phyloP scores from a whole-genome alignment of 495 filamentous ascomycete genomes.

The Chaetomidium leptoderma region DNA sequence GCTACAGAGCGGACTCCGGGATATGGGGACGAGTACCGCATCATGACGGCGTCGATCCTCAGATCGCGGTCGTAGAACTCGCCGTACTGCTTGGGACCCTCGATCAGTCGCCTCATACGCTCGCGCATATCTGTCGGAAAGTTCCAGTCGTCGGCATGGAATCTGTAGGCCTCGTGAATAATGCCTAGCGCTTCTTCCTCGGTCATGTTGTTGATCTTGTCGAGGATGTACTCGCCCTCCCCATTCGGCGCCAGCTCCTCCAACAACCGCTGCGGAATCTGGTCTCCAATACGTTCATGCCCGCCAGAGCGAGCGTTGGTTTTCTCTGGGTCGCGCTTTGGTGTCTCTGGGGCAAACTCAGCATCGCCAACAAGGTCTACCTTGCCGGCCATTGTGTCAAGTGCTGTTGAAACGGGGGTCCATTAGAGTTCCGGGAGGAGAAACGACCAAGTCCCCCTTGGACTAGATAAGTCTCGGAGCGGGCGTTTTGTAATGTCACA shows the following conservation, averaged over 20 bases:
- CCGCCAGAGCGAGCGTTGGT: conserved; percentile 8
- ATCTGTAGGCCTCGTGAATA: conserved; percentile 28
- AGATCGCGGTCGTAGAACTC: conserved; percentile 39
- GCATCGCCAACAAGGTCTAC: conserved; percentile 15
- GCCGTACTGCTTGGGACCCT: conserved; percentile 32
- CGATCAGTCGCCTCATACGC: conserved; percentile 29
- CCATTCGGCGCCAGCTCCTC: conserved; percentile 38
- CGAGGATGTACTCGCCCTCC: conserved; percentile 37
- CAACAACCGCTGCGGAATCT: conserved; percentile 35
- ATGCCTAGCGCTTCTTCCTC: conserved; percentile 37
- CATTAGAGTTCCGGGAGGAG: too few relatives aligned
- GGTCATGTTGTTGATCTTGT: conserved; percentile 38
- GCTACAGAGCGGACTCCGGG: conserved; percentile 46
- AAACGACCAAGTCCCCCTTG: too few relatives aligned
- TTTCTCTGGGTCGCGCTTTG: conserved; percentile 33
- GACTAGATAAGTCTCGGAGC: too few relatives aligned
- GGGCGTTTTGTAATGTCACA: background rate
- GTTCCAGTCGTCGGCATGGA: conserved; percentile 40
- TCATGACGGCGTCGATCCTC: conserved; percentile 36
- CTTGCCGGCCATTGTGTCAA: conserved; percentile 15
- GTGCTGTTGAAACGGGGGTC: too few relatives aligned
- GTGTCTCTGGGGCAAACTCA: conserved; percentile 14
- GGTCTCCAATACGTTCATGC: conserved; percentile 23
- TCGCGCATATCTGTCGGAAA: conserved; percentile 34
- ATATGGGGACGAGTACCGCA: conserved; percentile 42